Conservation (phyloP, 164 flowering plant genomes). For the Aristolochia californica region DNA sequence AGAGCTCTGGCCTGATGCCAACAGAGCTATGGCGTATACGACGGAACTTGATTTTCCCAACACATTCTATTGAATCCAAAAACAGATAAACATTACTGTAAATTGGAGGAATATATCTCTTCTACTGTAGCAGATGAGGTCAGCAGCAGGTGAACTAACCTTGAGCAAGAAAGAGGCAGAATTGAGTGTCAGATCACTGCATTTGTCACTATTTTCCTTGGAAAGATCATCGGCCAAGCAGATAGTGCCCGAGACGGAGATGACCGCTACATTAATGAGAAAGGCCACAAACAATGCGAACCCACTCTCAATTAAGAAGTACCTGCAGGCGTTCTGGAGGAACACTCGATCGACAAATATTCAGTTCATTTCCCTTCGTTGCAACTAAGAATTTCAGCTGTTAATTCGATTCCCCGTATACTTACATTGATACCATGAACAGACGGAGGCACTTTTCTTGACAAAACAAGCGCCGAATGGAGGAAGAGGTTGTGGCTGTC, state of each 20-base stretch:
- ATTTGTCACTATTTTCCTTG: constrained; percentile 13
- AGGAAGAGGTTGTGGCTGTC: constrained; percentile 85
- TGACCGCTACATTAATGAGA: constrained; percentile 58
- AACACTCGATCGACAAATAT: too few relatives aligned
- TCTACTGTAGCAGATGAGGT: too few relatives aligned
- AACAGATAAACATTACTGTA: too few relatives aligned
- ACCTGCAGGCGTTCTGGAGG: constrained; percentile 65
- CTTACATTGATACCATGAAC: constrained; percentile 73
- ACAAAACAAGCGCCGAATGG: constrained; percentile 88
- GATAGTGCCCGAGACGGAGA: constrained; percentile 65
- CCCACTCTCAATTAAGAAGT: constrained; percentile 73
- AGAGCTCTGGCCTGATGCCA: constrained; percentile 16
- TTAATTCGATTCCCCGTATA: too few relatives aligned
- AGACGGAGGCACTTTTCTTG: constrained; percentile 61
- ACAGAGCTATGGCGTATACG: constrained; percentile 10
- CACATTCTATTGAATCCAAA: too few relatives aligned
- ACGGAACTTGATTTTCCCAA: constrained; percentile 10
- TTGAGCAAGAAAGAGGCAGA: constrained; percentile 75
- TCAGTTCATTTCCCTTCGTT: too few relatives aligned
- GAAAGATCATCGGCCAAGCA: constrained; percentile 38
- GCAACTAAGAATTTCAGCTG: too few relatives aligned
- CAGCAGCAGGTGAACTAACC: constrained; percentile 27
- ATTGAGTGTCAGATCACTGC: constrained; percentile 55
- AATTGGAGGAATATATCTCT: too few relatives aligned
- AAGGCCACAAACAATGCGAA: constrained; percentile 70